Base-by-base conservation (phyloP, 2,329 filamentous ascomycete species). In the Fusarium sororula region DNA sequence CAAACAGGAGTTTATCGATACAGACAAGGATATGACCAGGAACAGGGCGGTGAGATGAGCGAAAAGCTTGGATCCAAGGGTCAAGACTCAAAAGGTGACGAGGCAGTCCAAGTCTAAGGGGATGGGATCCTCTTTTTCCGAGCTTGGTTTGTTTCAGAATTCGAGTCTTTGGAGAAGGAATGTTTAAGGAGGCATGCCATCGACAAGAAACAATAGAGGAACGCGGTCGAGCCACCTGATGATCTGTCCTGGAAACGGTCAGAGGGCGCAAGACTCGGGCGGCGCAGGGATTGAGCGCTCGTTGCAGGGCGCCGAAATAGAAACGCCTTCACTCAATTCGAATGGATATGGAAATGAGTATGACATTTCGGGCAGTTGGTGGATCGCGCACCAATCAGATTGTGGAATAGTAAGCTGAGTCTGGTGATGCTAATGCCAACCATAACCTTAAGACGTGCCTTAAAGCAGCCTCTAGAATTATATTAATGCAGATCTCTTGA, bases 261-360 rank as follows among this genome's bases (percentile, higher is more conserved):
- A 37, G 32, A 74, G 75, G 75, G 76, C 76, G 76, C 76, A 78
- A 75, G 64, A 75, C 56, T 76, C 72, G 75, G 76, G 67, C 72
- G 68, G 68, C 66, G 70, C 70, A 78, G 50, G 76, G 72, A 68
- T 70, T 38, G 66, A 65, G 68, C 64, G 72, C 65, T 64, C 67
- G 73, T 66, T 74, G 54, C 66, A 77, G 69, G 67, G 71, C 68
- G 76, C 62, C 42, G 53, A 60, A 56, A 60, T 35, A 63, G 57
- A 65, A 51, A 63, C 35, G 28, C 30, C 30, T 44, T 44, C 44
- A 45, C n/a, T 64, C 22, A 45, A 26, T 26, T 54, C 48, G 24
- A 41, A 56, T 61, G 30, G 30, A 44, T 44, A 32, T 66, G 64
- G 58, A 68, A 68, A 68, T 68, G 58, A 53, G 53, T 22, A 63